phyloP scores from a whole-genome alignment of 2,329 filamentous ascomycete genomes.

The Fusarium vanettenii region DNA sequence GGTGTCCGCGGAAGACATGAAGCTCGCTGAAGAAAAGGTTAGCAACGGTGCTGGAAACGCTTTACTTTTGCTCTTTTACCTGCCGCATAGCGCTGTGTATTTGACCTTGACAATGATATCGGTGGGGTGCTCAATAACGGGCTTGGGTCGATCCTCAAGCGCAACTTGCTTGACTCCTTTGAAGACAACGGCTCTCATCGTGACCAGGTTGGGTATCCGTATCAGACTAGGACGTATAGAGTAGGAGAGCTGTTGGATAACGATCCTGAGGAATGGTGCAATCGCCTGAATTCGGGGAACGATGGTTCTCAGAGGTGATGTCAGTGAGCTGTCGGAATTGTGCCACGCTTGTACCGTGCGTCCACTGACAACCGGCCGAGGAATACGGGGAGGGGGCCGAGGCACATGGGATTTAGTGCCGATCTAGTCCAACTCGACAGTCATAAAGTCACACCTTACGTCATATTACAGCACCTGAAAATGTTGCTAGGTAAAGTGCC shows the following conservation, averaged over 20 bases:
- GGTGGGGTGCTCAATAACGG: neutral
- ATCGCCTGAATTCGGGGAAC: neutral
- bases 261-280: neutral
- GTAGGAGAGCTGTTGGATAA: neutral
- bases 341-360: neutral
- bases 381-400: neutral
- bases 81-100: slow-evolving; percentile 28
- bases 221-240: neutral
- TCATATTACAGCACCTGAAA: neutral
- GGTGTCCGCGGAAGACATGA: slow-evolving; percentile 84
- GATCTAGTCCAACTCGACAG: neutral
- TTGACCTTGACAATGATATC: slow-evolving; percentile 27
- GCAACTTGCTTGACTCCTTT: slow-evolving; percentile 12
- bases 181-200: slow-evolving; percentile 29
- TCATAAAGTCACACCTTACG: neutral
- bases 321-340: neutral
- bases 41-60: neutral
- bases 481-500: neutral
- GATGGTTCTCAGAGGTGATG: neutral
- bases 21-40: slow-evolving; percentile 62
- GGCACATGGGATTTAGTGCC: neutral
- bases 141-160: slow-evolving; percentile 16
- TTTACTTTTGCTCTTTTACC: neutral
- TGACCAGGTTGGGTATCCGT: neutral
- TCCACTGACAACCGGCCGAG: neutral